Evolutionary conservation across 257 asterid species (phyloP).

Genomic region (Ehretia macrophylla): DNA sequence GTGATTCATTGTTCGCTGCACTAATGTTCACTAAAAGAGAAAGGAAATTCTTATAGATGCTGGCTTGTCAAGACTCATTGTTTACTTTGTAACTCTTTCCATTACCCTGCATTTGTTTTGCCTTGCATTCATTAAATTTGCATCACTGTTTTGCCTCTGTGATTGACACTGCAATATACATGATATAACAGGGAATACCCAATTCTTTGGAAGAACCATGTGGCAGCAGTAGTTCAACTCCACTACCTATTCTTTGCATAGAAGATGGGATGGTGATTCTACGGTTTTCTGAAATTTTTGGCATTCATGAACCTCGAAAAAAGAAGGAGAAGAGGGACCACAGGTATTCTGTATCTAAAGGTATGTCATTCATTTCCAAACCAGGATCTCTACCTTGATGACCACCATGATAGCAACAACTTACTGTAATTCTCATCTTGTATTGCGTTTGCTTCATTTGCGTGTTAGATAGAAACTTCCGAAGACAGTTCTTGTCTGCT

Average conservation of each 20-base stretch:
- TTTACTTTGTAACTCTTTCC: neutral
- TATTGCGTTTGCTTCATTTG: too few relatives aligned
- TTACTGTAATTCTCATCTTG: too few relatives aligned
- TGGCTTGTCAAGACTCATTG: too few relatives aligned
- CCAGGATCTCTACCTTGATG: neutral
- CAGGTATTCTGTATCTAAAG: constrained; percentile 58
- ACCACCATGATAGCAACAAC: too few relatives aligned
- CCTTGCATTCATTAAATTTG: neutral
- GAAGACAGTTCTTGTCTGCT: too few relatives aligned
- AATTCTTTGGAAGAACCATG: constrained; percentile 43
- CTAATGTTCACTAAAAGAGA: neutral
- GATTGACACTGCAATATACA: constrained; percentile 19
- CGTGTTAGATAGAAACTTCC: too few relatives aligned
- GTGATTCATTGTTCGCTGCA: too few relatives aligned
- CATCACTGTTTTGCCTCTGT: neutral
- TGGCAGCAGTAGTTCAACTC: constrained; percentile 46
- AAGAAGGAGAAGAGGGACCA: constrained; percentile 62
- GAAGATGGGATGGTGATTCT: constrained; percentile 85
- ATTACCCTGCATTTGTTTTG: neutral
- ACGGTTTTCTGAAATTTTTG: constrained; percentile 91
- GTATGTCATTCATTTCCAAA: constrained; percentile 25
- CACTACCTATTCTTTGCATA: constrained; percentile 81
- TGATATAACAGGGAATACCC: constrained; percentile 56
- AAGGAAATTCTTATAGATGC: too few relatives aligned
- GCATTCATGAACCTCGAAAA: constrained; percentile 64